Conservation (phyloP, 352 stramenopile genomes). For the Globisporangium orthogonon region DNA sequence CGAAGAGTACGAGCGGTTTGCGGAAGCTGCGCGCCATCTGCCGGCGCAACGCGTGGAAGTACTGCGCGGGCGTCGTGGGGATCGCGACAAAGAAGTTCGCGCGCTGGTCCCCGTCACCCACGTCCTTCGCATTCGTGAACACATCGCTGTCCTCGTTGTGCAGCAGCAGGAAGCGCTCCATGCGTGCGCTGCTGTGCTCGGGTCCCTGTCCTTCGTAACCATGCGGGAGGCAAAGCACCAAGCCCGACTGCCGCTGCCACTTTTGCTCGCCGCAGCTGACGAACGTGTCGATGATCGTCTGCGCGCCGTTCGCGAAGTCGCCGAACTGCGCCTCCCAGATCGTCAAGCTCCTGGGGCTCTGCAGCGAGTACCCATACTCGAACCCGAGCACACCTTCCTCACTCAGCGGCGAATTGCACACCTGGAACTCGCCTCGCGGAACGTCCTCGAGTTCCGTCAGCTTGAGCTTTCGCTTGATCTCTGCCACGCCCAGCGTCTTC, state of each 20-base stretch:
- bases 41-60: slow-evolving; percentile 94
- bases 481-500: slow-evolving; percentile 65
- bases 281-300: slow-evolving; percentile 88
- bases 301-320: slow-evolving; percentile 85
- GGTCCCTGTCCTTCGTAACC: slow-evolving; percentile 84
- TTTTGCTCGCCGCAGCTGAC: slow-evolving; percentile 81
- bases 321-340: slow-evolving; percentile 93
- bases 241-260: slow-evolving; percentile 87
- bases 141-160: slow-evolving; percentile 69
- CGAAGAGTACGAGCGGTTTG: slow-evolving; percentile 80
- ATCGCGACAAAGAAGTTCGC: slow-evolving; percentile 77
- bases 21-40: slow-evolving; percentile 65
- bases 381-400: slow-evolving; percentile 84
- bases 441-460: slow-evolving; percentile 37
- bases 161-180: slow-evolving; percentile 82
- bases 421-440: slow-evolving; percentile 45
- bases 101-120: slow-evolving; percentile 32
- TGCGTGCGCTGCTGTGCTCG: slow-evolving; percentile 78
- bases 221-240: slow-evolving; percentile 76
- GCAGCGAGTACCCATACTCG: slow-evolving; percentile 84
- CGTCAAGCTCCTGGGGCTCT: slow-evolving; percentile 64
- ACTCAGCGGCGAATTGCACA: slow-evolving; percentile 79
- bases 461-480: slow-evolving; percentile 32
- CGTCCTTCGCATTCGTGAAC: slow-evolving; percentile 36
- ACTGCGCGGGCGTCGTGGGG: slow-evolving; percentile 90